These are phyloP conservation scores for Entomortierella parvispora DNA, from an alignment of 192 early-diverging fungal species.

Conservation along the genomic window DNA sequence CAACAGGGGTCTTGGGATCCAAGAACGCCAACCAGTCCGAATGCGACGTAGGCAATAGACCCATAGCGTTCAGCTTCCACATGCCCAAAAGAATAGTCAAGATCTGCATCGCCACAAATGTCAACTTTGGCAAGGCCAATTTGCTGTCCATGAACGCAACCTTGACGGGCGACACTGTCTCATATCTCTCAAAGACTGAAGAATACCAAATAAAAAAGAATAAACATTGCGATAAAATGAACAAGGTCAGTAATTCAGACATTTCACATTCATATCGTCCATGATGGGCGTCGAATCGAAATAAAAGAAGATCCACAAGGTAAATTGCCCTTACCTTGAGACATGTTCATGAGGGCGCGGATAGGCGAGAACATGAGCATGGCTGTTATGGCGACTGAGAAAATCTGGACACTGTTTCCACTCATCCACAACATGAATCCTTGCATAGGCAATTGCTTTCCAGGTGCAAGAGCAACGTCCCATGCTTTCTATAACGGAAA, in stretches of 20 bases:
- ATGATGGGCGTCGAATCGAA: too few species aligned
- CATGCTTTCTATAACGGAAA: conserved; percentile 85
- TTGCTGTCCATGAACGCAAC: conserved; percentile 56
- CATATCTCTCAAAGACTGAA: conserved; percentile 82
- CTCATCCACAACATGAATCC: conserved; percentile 99
- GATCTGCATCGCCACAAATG: conserved; percentile 86
- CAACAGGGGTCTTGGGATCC: conserved; percentile 65
- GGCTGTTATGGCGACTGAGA: conserved; percentile 92
- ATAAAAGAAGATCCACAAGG: neutral
- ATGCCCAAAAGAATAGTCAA: conserved; percentile 85
- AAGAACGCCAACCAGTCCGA: conserved; percentile 98
- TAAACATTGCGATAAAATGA: neutral
- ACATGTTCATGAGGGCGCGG: conserved; percentile 77
- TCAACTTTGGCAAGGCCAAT: conserved; percentile 82
- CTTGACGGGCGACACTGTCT: conserved; percentile 61
- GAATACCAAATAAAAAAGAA: neutral
- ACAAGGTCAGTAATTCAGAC: too few species aligned
- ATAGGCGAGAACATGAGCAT: conserved; percentile 94
- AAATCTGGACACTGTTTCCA: conserved; percentile 96
- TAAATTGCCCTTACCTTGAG: conserved; percentile 59
- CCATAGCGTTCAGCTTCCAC: conserved; percentile 94
- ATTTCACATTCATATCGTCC: too few species aligned
- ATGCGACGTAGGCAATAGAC: conserved; percentile 90
- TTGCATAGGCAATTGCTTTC: conserved; percentile 96
- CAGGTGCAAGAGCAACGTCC: conserved; percentile 91